A percentile compares a stretch with the other conserved stretches of the same genome.
phyloP scores from a whole-genome alignment of 148 eudicot species.

The Vaccinium vitisidaea region DNA sequence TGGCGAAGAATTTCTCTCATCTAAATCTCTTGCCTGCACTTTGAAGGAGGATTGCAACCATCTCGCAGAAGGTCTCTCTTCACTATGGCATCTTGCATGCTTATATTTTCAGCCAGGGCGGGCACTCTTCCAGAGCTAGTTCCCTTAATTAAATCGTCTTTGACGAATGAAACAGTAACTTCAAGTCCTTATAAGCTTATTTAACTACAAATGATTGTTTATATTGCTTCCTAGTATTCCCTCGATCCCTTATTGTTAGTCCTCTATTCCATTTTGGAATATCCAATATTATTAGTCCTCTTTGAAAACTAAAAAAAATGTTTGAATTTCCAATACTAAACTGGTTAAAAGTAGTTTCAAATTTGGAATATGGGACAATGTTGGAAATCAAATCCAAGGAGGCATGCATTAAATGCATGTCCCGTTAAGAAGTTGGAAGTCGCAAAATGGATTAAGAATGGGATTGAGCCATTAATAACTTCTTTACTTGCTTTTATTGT shows the following conservation, averaged over 20 bases:
- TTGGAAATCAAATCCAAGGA: neutral
- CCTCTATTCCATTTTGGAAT: too few species aligned
- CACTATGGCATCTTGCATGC: constrained; percentile 80
- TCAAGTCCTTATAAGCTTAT: constrained; percentile 15
- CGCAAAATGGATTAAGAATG: neutral
- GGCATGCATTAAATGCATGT: neutral
- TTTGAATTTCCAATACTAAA: neutral
- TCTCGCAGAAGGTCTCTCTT: constrained; percentile 79
- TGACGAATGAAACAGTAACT: constrained; percentile 63
- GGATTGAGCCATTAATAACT: neutral
- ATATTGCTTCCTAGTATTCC: neutral
- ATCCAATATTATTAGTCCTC: neutral
- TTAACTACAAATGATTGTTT: neutral
- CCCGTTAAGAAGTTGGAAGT: constrained; percentile 1
- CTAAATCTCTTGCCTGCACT: constrained; percentile 15
- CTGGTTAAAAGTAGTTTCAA: neutral
- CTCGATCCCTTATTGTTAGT: neutral
- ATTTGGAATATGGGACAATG: neutral
- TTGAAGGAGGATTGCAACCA: constrained; percentile 69
- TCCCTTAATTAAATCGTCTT: constrained; percentile 60
- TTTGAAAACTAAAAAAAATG: neutral
- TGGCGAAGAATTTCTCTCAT: constrained; percentile 19
- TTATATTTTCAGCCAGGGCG: constrained; percentile 71
- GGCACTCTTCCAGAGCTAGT: constrained; percentile 73
- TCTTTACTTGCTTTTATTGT: neutral